Base-by-base conservation (phyloP, 208 protist species). In the Crithidia sp. region DNA sequence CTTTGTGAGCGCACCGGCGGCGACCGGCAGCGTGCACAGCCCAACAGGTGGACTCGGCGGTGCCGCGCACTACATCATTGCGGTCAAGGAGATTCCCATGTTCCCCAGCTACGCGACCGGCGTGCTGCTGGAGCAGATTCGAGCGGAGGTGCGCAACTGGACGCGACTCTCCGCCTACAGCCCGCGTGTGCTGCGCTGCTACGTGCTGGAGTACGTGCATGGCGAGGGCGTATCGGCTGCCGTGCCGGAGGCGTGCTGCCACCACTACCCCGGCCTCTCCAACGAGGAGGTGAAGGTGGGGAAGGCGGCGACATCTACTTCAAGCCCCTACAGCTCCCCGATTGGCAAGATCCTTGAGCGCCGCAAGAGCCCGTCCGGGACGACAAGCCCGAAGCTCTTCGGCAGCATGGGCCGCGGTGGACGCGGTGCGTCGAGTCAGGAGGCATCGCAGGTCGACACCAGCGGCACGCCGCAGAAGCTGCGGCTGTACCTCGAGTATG, bases 401-500 rank as follows among this genome's bases (percentile, higher is more conserved):
- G 47, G 44, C 40, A 65, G 57, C 57, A 6, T 49, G 14, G 43
- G 56, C 40, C 60, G 49, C 5, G 47, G 28, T 7, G 47, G 28
- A 6, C 58, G 6, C 41, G 41, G 64, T 8, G 44, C 60, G 7
- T 2, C 43, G 44, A 69, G 28, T 6, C 17, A 40, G 14, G 53
- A 45, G 17, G 37, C 58, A 3, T 8, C 5, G 13, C 62, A 43
- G 37, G 7, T 13, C 7, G 45, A 54, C 2, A 16, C 58, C 36
- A 55, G 54, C 17, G 66, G 49, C 19, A 52, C 62, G 2, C 55
- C 71, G 13, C 58, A 68, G 19, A 75, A 74, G 41, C 44, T 95
- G 5, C 90, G 90, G 28, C 65, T 95, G 3, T 95, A 95, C 77
- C 63, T 86, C 54, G 87, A 95, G 65, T 91, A 88, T 61, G 85